Conservation (phyloP, 2,329 filamentous ascomycete species). For the Alternaria longipes region DNA sequence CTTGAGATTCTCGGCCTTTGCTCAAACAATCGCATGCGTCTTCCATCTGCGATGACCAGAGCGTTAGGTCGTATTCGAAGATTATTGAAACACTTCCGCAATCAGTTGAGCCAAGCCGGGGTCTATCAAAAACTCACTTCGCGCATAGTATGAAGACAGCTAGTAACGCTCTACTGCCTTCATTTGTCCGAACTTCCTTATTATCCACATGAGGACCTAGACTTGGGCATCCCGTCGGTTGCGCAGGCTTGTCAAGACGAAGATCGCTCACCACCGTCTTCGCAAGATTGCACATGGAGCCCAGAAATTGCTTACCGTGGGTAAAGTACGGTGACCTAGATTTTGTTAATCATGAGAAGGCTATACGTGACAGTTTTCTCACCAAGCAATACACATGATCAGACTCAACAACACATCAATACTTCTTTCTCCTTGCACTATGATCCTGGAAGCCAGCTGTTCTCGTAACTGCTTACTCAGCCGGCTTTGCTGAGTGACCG, state of each 20-base stretch:
- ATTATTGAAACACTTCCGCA: slow-evolving; percentile 29
- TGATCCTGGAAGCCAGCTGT: slow-evolving; percentile 26
- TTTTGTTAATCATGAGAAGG: background rate
- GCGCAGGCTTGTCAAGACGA: slow-evolving; percentile 26
- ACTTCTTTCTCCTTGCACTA: slow-evolving; percentile 36
- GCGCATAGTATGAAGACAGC: slow-evolving; percentile 59
- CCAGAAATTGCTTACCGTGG: slow-evolving; percentile 28
- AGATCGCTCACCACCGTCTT: slow-evolving; percentile 32
- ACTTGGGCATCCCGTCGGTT: slow-evolving; percentile 18
- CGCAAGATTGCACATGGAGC: slow-evolving; percentile 24
- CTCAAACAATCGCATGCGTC: slow-evolving; percentile 62
- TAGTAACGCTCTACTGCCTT: slow-evolving; percentile 61
- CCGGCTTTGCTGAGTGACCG: slow-evolving; percentile 17
- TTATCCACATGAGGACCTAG: slow-evolving; percentile 10
- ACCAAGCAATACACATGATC: slow-evolving; percentile 34
- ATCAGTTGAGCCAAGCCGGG: slow-evolving; percentile 1
- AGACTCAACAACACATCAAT: slow-evolving; percentile 34
- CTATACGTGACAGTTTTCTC: background rate
- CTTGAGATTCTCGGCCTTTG: slow-evolving; percentile 57
- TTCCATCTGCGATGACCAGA: slow-evolving; percentile 68
- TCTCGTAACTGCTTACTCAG: slow-evolving; percentile 29
- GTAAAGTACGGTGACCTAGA: slow-evolving; percentile 30
- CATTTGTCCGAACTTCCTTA: slow-evolving; percentile 50
- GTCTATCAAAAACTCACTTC: slow-evolving; percentile 35
- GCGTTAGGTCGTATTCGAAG: slow-evolving; percentile 56